Conservation (phyloP, 2,329 filamentous ascomycete genomes). For the Parastagonospora avenae region DNA sequence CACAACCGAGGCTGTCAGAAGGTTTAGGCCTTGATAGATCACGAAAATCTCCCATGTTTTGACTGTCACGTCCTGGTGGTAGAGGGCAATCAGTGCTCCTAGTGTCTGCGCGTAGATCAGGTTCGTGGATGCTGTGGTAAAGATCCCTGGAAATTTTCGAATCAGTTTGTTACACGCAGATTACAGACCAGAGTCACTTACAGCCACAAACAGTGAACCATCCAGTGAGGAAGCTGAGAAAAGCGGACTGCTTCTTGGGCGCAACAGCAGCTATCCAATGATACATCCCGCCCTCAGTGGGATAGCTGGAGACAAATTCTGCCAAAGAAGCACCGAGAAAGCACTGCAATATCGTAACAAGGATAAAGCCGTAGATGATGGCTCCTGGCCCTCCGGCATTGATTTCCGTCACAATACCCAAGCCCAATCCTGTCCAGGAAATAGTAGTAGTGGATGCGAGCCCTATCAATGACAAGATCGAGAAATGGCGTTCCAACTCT, state of each 20-base stretch:
- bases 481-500: slow-evolving; percentile 11
- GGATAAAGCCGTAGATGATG: slow-evolving; percentile 12
- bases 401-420: slow-evolving; percentile 13
- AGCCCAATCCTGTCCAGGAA: slow-evolving; percentile 13
- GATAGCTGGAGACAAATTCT: slow-evolving; percentile 14
- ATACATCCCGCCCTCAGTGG: slow-evolving; percentile 15
- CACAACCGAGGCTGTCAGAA: slow-evolving; percentile 10
- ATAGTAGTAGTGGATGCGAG: slow-evolving; percentile 15
- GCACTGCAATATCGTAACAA: slow-evolving; percentile 11
- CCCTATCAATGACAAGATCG: slow-evolving; percentile 9
- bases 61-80: slow-evolving; percentile 6
- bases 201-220: slow-evolving; percentile 15
- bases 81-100: slow-evolving; percentile 11
- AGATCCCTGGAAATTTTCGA: slow-evolving; percentile 6
- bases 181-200: background rate
- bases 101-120: slow-evolving; percentile 13
- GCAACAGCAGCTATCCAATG: slow-evolving; percentile 15
- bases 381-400: slow-evolving; percentile 14
- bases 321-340: slow-evolving; percentile 13
- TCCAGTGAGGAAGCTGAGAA: slow-evolving; percentile 14
- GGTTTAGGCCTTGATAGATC: slow-evolving; percentile 12
- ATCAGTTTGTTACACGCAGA: no score
- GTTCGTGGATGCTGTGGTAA: slow-evolving; percentile 15
- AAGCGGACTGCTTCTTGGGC: slow-evolving; percentile 6
- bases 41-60: slow-evolving; percentile 12